These are phyloP conservation scores for Pistacia integerrima DNA, from an alignment of 345 rosid species.

Conservation along the genomic window DNA sequence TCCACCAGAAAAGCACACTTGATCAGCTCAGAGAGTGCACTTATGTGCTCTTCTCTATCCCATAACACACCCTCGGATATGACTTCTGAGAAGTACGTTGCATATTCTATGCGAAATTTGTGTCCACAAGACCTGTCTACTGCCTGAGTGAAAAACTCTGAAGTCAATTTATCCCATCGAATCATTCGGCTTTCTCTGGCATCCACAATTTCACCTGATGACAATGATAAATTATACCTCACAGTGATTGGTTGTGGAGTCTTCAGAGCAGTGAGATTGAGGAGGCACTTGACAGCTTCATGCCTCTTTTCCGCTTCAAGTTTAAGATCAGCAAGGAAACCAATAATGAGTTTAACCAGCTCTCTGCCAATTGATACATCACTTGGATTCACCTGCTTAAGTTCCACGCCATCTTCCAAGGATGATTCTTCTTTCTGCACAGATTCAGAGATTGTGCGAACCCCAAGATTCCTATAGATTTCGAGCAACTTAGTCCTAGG, in stretches of 20 bases:
- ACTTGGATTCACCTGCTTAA: slow-evolving; percentile 25
- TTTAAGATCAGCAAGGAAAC: slow-evolving; percentile 48
- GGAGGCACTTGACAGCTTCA: slow-evolving; percentile 41
- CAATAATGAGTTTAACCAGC: slow-evolving; percentile 50
- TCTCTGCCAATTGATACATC: slow-evolving; percentile 36
- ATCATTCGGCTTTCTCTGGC: slow-evolving; percentile 35
- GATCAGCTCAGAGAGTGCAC: slow-evolving; percentile 50
- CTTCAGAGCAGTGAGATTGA: slow-evolving; percentile 40
- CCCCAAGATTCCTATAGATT: slow-evolving; percentile 54
- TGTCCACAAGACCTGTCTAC: slow-evolving; percentile 32
- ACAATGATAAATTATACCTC: slow-evolving; percentile 38
- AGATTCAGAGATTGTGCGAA: slow-evolving; percentile 55
- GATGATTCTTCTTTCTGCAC: slow-evolving; percentile 42
- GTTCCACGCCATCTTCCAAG: slow-evolving; percentile 14
- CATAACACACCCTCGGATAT: slow-evolving; percentile 56
- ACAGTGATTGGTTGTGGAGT: slow-evolving; percentile 36
- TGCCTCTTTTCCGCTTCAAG: slow-evolving; percentile 55
- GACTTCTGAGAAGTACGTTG: slow-evolving; percentile 47
- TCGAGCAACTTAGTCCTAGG: slow-evolving; percentile 45
- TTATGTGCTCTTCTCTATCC: slow-evolving; percentile 48
- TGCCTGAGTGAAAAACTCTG: slow-evolving; percentile 43
- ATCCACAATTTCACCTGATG: slow-evolving; percentile 36
- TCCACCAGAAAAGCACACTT: slow-evolving; percentile 55
- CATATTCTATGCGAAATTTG: slow-evolving; percentile 46
- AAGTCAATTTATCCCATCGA: slow-evolving; percentile 58